Evolutionary conservation across 495 filamentous ascomycete genomes (phyloP), one percentile per base, ranked within the genome.

Genomic region (Lineolata rhizophorae): DNA sequence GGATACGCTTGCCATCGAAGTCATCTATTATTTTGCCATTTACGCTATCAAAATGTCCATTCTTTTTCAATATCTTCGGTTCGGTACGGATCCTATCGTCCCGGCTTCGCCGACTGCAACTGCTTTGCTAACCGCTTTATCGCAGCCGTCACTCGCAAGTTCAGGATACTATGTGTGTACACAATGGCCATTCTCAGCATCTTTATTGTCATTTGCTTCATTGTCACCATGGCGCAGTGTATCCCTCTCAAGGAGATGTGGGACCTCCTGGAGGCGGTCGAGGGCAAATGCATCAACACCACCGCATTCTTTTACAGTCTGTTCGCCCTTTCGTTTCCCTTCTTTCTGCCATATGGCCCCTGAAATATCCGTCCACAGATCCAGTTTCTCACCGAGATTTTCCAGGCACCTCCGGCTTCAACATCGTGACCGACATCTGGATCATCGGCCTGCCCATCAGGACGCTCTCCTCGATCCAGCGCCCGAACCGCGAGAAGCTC

Each of bases 351-450:
- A n/a, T n/a, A n/a, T n/a, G n/a, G n/a, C n/a, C n/a, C n/a, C n/a
- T n/a, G n/a, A n/a, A 9, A 13, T 21, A 3, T 10, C 20, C 4
- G 20, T 8, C n/a, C 17, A 18, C 6, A n/a, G 4, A 13, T 5
- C 10, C 10, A 33, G 27, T 19, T 11, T 15, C 20, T 3, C 11
- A 4, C 8, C 22, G 30, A 11, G 27, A 15, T 8, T 20, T 21
- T 8, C 17, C 15, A 35, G 64, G 50, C 17, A 66, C 60, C 1
- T 60, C 61, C 6, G 41, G 46, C 3, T 54, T 61, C 36, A 64
- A 65, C 38, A 64, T 68, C 31, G 11, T 62, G 10, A 52, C 56
- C 10, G 65, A 68, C 38, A 44, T 63, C 20, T 57, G 58, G 49
- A 61, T 70, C 34, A 36, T 70, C 25, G 17, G 46, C 2, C 54